Base-by-base conservation (phyloP, 2,329 filamentous ascomycete species). In the Macrophomina pseudophaseolina region DNA sequence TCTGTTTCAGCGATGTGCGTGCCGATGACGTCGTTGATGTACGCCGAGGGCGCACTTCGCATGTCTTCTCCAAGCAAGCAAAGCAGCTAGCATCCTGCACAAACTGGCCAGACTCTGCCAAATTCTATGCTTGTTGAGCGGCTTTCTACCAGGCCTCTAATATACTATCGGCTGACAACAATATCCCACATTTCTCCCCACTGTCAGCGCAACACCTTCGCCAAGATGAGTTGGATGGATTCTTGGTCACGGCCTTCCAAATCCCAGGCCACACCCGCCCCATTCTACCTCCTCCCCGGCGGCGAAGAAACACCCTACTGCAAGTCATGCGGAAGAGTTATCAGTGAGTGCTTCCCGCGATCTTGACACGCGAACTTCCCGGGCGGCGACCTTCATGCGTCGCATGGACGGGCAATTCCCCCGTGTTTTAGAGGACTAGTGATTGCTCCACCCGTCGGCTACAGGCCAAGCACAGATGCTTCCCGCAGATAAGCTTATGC, bases 281-380 rank as follows among this genome's bases (percentile, higher is more conserved):
- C 86, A 0, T 82, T 83, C 58, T 89, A 88, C 70, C 78, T 88
- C 32, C 78, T 78, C 0, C 72, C 77, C 1, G 73, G 80, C 2
- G 80, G 81, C 51, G 83, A 85, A 56, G 73, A 78, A 32, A 83
- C 82, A 0, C 82, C 83, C 0, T 88, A 88, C 72, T 88, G 86
- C 70, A 82, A 83, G 68, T 82, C 83, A 12, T 89, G 86, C 69
- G 86, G 87, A 0, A 80, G 86, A 48, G 80, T 86, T 2, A 87
- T 87, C 46, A 81, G 83, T 69, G 73, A 75, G 72, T 48, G 7
- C 18, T 9, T 5, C 9, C 52, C 23, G 28, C 7, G 30, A 33
- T 8, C 16, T 11, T 12, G 12, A 23, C 28, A 44, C 11, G 16
- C n/a, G 35, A 28, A 40, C 23, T 60, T 35, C 12, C 40, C 11